phyloP scores from a whole-genome alignment of 164 flowering plant species.

The Tinospora cordifolia region DNA sequence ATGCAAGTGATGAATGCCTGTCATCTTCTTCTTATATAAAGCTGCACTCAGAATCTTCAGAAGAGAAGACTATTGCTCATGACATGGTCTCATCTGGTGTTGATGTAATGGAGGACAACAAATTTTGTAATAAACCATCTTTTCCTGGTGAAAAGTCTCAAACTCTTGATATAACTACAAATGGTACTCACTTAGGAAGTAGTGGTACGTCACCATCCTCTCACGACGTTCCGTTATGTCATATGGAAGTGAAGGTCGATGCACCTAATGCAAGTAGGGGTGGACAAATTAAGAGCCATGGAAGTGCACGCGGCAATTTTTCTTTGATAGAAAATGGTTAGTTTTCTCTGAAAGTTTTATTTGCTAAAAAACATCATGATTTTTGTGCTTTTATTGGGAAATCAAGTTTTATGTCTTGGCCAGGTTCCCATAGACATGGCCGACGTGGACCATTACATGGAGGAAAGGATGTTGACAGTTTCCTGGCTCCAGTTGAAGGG shows the following conservation, averaged over 20 bases:
- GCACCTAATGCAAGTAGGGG: conserved; percentile 25
- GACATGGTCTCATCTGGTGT: conserved; percentile 10
- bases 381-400: background rate
- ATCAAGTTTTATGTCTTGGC: background rate
- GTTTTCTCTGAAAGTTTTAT: conserved; percentile 2
- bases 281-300: conserved; percentile 36
- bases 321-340: conserved; percentile 39
- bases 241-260: conserved; percentile 37
- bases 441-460: conserved; percentile 57
- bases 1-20: conserved; percentile 57
- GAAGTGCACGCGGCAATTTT: conserved; percentile 41
- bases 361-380: background rate
- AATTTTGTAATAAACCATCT: conserved; percentile 6
- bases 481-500: conserved; percentile 33
- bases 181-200: conserved; percentile 18
- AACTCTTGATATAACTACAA: conserved; percentile 2
- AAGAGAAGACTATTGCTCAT: conserved; percentile 30
- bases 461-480: conserved; percentile 53
- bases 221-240: conserved; percentile 20
- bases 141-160: conserved; percentile 13
- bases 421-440: conserved; percentile 42
- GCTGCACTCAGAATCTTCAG: conserved; percentile 34
- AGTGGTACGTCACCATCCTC: conserved; percentile 16
- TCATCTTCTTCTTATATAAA: conserved; percentile 32
- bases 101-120: conserved; percentile 12